Base-by-base conservation (phyloP, 371 early-diverging fungal species). In the Coemansia linderi region DNA sequence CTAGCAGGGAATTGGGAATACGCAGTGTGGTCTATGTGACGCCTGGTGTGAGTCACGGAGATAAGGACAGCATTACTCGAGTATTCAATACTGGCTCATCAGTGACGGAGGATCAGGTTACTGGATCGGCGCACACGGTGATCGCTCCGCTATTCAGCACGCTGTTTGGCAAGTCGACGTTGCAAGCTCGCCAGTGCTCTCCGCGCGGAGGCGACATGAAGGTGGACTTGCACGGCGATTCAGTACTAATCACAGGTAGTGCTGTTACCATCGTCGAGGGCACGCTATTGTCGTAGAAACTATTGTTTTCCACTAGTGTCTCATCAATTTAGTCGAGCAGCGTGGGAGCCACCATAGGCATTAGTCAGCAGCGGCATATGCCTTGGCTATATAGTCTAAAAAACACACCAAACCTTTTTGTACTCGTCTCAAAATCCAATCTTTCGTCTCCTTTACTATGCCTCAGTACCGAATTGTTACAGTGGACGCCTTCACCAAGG, bases 401-500 rank as follows among this genome's bases (percentile, higher is more conserved):
- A 33, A 33, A 33, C 24, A 24, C 24, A 24, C 24, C 24, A 24
- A 24, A 24, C 24, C 24, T 24, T 24, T 24, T 24, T 24, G 24
- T 46, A 40, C 33, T 63, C 44, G 9, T 31, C 41, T 22, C 9
- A 0, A 44, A 31, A 44, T 41, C 39, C 27, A 13, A 15, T 19
- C 9, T 24, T 63, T 38, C 38, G 27, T 29, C 37, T 24, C 0
- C 43, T 27, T 40, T 22, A 10, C 19, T 29, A 68, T 64, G 63
- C 6, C 72, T 17, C 36, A 58, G 41, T 73, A 69, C 56, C 29
- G 37, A 19, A 65, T 73, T 7, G 70, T 57, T 43, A 73, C 66
- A 0, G 77, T 73, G 0, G 76, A 80, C 29, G 73, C 77, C 8
- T 76, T 76, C 27, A 39, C 77, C 13, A 40, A 27, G 17, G 29